Percentiles rank a stretch among this genome's conserved stretches.
These are phyloP conservation scores for Marasmius tenuissimus DNA, from an alignment of 1,284 basidiomycete species.

Conservation along the genomic window DNA sequence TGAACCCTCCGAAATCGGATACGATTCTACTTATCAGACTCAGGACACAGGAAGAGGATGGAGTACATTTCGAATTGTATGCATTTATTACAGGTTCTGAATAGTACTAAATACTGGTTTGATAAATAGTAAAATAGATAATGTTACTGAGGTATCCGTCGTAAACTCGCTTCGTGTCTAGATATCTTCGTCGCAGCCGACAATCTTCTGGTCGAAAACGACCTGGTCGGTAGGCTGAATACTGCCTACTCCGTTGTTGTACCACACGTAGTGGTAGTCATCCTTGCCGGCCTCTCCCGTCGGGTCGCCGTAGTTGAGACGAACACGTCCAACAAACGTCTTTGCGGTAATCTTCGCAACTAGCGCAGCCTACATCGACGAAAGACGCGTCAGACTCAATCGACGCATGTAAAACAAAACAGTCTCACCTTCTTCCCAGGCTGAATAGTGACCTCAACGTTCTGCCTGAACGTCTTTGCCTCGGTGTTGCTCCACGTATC, in stretches of 20 bases:
- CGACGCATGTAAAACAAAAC: background rate
- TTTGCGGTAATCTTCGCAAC: background rate
- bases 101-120: no score
- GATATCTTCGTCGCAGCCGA: background rate
- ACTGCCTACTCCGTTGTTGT: constrained; percentile 1
- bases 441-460: background rate
- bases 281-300: background rate
- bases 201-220: background rate
- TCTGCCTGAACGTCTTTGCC: constrained; percentile 3
- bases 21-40: no score
- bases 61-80: no score
- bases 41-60: no score
- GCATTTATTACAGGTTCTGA: no score
- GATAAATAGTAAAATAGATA: no score
- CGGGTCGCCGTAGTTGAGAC: background rate
- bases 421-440: constrained; percentile 3
- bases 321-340: background rate
- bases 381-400: background rate
- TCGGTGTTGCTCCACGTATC: constrained; percentile 3
- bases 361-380: background rate
- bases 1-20: no score
- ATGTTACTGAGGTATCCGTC: no score
- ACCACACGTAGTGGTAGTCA: constrained; percentile 3
- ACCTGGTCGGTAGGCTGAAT: background rate
- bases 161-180: background rate